Percentiles rank a stretch among this genome's conserved stretches.
Conservation (phyloP, 345 rosid genomes). For the Cardamine occulta region DNA sequence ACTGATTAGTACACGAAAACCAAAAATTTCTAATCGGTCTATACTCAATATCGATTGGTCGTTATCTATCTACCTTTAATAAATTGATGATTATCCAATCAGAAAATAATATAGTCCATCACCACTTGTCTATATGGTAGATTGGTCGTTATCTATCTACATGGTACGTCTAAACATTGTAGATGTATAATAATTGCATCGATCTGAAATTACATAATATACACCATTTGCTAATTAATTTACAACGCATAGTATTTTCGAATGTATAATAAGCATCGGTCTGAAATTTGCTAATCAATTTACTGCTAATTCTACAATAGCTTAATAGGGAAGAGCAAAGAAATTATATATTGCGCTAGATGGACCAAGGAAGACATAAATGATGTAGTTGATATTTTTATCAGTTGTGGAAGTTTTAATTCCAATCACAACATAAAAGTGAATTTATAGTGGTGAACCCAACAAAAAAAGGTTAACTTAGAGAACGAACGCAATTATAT, state of each 20-base stretch:
- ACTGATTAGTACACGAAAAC: conserved; percentile 4
- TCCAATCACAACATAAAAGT: conserved; percentile 1
- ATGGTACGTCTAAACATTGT: neutral
- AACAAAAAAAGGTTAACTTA: neutral
- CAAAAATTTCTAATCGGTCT: neutral
- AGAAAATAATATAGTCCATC: conserved; percentile 9
- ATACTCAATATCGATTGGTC: conserved; percentile 19
- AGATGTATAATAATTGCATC: neutral
- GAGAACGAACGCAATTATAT: neutral
- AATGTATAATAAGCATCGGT: neutral
- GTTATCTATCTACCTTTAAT: conserved; percentile 27
- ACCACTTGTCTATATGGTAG: conserved; percentile 18
- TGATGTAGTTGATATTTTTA: neutral
- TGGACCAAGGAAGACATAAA: neutral
- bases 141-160: neutral
- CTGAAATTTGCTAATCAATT: neutral
- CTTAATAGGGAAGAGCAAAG: neutral
- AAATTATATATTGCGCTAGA: neutral
- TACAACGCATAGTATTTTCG: too few relatives aligned
- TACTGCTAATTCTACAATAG: neutral
- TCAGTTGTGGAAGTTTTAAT: neutral
- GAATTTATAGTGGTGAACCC: neutral
- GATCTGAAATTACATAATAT: neutral
- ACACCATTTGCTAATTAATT: neutral
- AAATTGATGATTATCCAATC: conserved; percentile 25